phyloP scores from a whole-genome alignment of 2,329 filamentous ascomycete genomes.

The Periconia digitata region DNA sequence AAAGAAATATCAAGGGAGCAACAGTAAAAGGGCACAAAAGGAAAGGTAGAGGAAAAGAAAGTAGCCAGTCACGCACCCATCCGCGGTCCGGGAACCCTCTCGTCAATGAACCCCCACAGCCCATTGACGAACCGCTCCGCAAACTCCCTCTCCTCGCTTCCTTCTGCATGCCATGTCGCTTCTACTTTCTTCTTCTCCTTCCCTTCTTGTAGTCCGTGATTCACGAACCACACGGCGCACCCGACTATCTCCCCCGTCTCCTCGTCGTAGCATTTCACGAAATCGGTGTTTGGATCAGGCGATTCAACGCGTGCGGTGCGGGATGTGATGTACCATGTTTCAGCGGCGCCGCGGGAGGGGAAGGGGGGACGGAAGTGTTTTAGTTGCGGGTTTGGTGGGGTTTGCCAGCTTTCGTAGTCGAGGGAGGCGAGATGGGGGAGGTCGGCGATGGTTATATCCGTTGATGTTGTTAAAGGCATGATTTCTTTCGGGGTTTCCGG shows the following conservation, averaged over 20 bases:
- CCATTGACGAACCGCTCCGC: slow-evolving; percentile 27
- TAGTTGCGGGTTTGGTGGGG: slow-evolving; percentile 26
- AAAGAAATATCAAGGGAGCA: neutral
- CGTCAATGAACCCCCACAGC: slow-evolving; percentile 19
- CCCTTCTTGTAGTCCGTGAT: slow-evolving; percentile 1
- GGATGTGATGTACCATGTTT: slow-evolving; percentile 7
- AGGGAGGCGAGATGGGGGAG: slow-evolving; percentile 17
- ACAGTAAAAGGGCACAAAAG: slow-evolving; percentile 20
- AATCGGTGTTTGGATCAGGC: slow-evolving; percentile 14
- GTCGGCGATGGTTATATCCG: slow-evolving; percentile 1
- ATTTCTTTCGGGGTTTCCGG: neutral
- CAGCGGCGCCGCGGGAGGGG: slow-evolving; percentile 15
- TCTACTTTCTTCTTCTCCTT: slow-evolving; percentile 6
- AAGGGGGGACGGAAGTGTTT: slow-evolving; percentile 26
- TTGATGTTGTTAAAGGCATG: neutral
- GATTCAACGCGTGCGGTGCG: neutral
- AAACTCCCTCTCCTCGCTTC: slow-evolving; percentile 23
- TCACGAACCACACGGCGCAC: slow-evolving; percentile 19
- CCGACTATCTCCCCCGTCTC: slow-evolving; percentile 17
- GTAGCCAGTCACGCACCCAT: neutral
- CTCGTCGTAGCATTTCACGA: slow-evolving; percentile 18
- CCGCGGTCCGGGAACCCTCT: neutral
- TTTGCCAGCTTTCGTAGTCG: slow-evolving; percentile 22
- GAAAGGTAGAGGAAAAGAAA: slow-evolving; percentile 10
- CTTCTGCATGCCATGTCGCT: slow-evolving; percentile 23